Evolutionary conservation across 129 eudicot genomes (phyloP).

Genomic region (Arctium minus): DNA sequence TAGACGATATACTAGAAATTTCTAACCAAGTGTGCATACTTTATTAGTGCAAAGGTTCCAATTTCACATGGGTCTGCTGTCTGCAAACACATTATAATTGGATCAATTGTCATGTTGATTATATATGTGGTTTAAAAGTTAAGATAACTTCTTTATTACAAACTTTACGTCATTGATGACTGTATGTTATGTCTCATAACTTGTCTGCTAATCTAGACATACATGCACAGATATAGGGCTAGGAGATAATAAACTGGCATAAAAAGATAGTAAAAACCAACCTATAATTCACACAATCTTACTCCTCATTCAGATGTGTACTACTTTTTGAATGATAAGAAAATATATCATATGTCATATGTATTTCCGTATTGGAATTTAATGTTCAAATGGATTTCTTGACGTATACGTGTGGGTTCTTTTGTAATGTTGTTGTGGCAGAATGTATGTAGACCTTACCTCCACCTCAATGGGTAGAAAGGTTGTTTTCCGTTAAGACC

Average conservation of each 20-base stretch:
- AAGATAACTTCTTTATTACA: neutral
- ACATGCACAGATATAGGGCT: neutral
- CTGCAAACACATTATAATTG: neutral
- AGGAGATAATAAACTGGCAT: neutral
- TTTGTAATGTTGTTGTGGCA: conserved; percentile 23
- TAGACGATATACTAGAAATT: neutral
- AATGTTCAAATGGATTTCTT: neutral
- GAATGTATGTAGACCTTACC: conserved; percentile 28
- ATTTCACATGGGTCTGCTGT: neutral
- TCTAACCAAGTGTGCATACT: neutral
- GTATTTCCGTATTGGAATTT: neutral
- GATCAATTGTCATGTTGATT: neutral
- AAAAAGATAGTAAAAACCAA: neutral
- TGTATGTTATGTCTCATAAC: neutral
- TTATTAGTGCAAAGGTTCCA: neutral
- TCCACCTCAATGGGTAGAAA: too few relatives aligned
- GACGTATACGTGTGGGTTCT: neutral
- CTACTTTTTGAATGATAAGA: neutral
- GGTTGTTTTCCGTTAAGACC: too few relatives aligned
- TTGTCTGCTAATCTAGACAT: neutral
- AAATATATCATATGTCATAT: too few relatives aligned
- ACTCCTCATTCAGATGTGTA: neutral
- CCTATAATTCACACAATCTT: neutral
- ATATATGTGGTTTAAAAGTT: neutral
- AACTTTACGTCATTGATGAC: neutral